Evolutionary conservation across 495 filamentous ascomycete genomes (phyloP), one percentile per base, ranked within the genome.

Genomic region (Extremus antarcticus): DNA sequence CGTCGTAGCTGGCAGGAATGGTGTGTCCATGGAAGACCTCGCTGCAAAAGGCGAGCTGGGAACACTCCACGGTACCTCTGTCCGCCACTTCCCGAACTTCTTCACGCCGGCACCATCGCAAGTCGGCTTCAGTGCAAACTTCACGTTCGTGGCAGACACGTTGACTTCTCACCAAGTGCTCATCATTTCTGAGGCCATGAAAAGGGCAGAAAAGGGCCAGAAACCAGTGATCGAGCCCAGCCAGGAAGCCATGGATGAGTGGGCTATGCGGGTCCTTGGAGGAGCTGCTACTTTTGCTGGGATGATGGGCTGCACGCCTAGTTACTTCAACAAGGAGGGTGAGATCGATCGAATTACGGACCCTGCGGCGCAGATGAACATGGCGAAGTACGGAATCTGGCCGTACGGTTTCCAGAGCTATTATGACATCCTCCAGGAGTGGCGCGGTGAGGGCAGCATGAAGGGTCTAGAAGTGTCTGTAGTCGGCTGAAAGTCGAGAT

Each of bases 251-350:
- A 72, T 74, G 55, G 74, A 78, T 53, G 66, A 65, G 13, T 82
- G 78, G 78, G 63, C 62, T 9, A 57, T 56, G 48, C 63, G 69
- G 57, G 68, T 80, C 24, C 22, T 75, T 58, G 50, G 55, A 45
- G 65, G 65, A 9, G 74, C 75, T 0, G 62, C 51, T 1, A 69
- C 63, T 17, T 68, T 76, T 43, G 67, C 68, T 1, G 63, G 61
- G 3, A 50, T 76, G 4, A 54, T 61, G 1, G 66, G 71, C 15
- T 85, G 80, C 66, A 82, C 78, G 8, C 80, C 81, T 0, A 67
- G 76, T 15, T 83, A 83, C 57, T 69, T 73, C 47, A 84, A 75
- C 29, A 63, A 53, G 11, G 75, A 82, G 57, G 79, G 72, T 2
- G 65, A 68, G 64, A 49, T 55, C 4, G 65, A 64, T 38, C 43